These are phyloP conservation scores for Fusarium lyarnte DNA, from an alignment of 2,329 filamentous ascomycete genomes.

Conservation along the genomic window DNA sequence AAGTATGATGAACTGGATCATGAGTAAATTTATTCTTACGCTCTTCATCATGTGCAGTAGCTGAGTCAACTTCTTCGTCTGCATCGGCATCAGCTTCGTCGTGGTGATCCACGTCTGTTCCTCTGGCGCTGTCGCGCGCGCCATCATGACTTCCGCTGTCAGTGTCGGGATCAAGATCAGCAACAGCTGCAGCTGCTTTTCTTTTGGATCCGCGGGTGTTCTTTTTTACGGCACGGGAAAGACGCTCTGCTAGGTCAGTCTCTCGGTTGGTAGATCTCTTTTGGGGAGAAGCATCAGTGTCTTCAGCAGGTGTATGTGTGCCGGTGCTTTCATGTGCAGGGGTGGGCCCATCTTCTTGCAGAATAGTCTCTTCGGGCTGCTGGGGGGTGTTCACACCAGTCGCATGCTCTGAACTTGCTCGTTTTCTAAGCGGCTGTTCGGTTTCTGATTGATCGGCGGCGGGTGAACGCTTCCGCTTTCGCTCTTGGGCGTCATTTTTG, in stretches of 20 bases:
- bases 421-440: slow-evolving; percentile 63
- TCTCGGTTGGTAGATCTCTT: slow-evolving; percentile 45
- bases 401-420: slow-evolving; percentile 59
- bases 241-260: slow-evolving; percentile 46
- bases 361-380: slow-evolving; percentile 44
- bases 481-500: slow-evolving; percentile 49
- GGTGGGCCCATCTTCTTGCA: slow-evolving; percentile 50
- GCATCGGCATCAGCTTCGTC: slow-evolving; percentile 66
- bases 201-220: slow-evolving; percentile 55
- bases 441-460: slow-evolving; percentile 55
- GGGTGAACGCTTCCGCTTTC: slow-evolving; percentile 63
- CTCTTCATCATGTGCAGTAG: slow-evolving; percentile 72
- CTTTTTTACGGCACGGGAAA: slow-evolving; percentile 51
- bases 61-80: slow-evolving; percentile 68
- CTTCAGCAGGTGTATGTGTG: slow-evolving; percentile 58
- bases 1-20: slow-evolving; percentile 27
- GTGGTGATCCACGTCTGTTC: slow-evolving; percentile 56
- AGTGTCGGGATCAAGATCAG: slow-evolving; percentile 46
- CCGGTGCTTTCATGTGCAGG: slow-evolving; percentile 50
- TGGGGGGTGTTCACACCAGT: slow-evolving; percentile 48
- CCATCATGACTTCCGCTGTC: slow-evolving; percentile 48
- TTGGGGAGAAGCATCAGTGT: slow-evolving; percentile 50
- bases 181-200: slow-evolving; percentile 45
- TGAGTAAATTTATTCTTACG: slow-evolving; percentile 51
- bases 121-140: slow-evolving; percentile 47